Evolutionary conservation across 805 yeast species (phyloP), one percentile per base, ranked within the genome.

Genomic region (Yarrowia osloensis): DNA sequence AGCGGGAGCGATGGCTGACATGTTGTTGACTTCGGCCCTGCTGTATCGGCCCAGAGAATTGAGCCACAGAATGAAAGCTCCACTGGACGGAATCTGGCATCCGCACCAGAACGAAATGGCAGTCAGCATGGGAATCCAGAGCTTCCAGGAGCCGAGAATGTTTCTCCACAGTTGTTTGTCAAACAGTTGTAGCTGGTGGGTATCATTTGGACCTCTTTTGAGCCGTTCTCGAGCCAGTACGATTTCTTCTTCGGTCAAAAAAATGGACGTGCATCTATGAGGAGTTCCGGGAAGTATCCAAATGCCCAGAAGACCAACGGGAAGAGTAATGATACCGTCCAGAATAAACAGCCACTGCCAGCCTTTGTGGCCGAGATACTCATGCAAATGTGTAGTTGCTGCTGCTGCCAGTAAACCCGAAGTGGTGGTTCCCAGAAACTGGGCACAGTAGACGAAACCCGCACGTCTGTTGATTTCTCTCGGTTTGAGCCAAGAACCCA

Each of bases 261-360:
- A 74, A 12, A 68, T 28, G 17, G 71, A 71, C 19, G 72, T 54
- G 28, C 71, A 72, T 37, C 71, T 71, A 7, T 68, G 67, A 21
- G 81, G 89, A 22, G 88, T 85, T 49, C 85, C 87, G 5, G 88
- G 88, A 62, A 84, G 78, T 4, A 79, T 74, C 65, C 81, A 77
- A 68, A 78, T 75, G 0, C 82, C 82, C 12, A 73, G 46, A 3
- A 80, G 17, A 0, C 82, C 83, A 19, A 79, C 74, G 3, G 77
- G 78, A 21, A 79, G 70, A 4, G 79, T 75, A 55, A 81, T 74
- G 67, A 86, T 76, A 26, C 90, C 88, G 74, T 88, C 90, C 67
- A 87, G 81, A 61, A 87, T 81, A 71, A 85, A 85, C 76, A 85
- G 82, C 90, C 90, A 87, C 74, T 86, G 81, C 90, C 90, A 87